phyloP scores from a whole-genome alignment of 169 alveolate genomes.

The Eimeria sp. region DNA sequence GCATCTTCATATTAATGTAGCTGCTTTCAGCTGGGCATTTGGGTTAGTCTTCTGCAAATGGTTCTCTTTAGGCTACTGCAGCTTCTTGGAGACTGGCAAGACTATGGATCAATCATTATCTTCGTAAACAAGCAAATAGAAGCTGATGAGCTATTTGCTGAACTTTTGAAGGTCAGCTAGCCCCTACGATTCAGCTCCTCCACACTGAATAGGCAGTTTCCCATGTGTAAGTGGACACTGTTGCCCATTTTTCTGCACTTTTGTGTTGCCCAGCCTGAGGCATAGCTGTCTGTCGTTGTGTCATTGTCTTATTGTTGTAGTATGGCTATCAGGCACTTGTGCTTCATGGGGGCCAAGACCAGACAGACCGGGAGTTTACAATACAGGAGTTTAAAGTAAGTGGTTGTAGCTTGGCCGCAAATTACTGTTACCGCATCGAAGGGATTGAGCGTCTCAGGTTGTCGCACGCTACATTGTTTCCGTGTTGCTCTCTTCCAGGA shows the following conservation, averaged over 20 bases:
- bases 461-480: not conserved
- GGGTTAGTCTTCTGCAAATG: not conserved
- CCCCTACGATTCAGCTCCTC: not conserved
- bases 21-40: not conserved
- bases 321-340: constrained; percentile 95
- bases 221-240: not conserved
- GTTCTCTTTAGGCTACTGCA: constrained; percentile 94
- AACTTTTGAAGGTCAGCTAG: constrained; percentile 87
- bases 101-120: constrained; percentile 97
- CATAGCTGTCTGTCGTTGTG: not conserved
- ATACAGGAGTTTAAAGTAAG: constrained; percentile 92
- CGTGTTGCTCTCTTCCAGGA: constrained; percentile 76
- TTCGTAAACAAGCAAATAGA: constrained; percentile 98
- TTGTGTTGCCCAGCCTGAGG: not conserved
- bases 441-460: not conserved
- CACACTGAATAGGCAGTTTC: not conserved
- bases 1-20: not conserved
- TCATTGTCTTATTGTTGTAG: constrained; percentile 80
- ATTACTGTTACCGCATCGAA: not conserved
- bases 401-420: too few relatives aligned
- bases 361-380: constrained; percentile 98
- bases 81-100: constrained; percentile 98
- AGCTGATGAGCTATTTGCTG: constrained; percentile 97
- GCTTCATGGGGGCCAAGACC: constrained; percentile 99
- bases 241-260: not conserved